Percentiles rank a stretch among this genome's conserved stretches.
Conservation (phyloP, 768 basidiomycete species). For the Suillus subluteus region DNA sequence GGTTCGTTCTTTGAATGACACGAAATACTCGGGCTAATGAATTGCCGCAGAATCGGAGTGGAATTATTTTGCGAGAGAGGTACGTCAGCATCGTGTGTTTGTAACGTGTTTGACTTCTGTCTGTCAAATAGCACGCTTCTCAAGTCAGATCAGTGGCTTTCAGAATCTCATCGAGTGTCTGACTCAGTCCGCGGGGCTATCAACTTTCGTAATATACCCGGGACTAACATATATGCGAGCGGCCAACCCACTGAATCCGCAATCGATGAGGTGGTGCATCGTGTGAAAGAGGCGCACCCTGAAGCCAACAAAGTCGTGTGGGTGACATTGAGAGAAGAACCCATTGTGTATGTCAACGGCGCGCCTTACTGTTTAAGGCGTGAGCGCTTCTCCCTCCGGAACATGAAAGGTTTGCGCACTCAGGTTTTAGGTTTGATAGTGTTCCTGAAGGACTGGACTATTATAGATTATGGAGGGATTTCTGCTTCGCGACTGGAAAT, state of each 20-base stretch:
- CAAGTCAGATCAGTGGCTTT: constrained; percentile 92
- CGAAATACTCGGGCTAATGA: constrained; percentile 1
- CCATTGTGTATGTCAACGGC: constrained; percentile 91
- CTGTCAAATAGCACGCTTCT: constrained; percentile 64
- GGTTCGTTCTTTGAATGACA: constrained; percentile 43
- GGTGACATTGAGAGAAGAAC: constrained; percentile 94
- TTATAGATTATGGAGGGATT: constrained; percentile 92
- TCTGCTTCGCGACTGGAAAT: constrained; percentile 87
- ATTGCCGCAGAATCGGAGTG: constrained; percentile 77
- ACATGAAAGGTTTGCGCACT: constrained; percentile 80
- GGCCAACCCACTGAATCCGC: constrained; percentile 91
- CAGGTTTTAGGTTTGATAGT: constrained; percentile 1
- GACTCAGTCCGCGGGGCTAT: constrained; percentile 87
- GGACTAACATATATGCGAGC: constrained; percentile 84
- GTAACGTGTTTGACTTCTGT: constrained; percentile 1
- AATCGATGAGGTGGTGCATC: constrained; percentile 74
- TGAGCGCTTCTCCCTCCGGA: constrained; percentile 84
- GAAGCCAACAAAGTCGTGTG: constrained; percentile 71
- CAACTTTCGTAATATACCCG: constrained; percentile 87
- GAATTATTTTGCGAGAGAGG: constrained; percentile 92
- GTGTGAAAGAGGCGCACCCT: constrained; percentile 65
- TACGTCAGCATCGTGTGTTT: constrained; percentile 38
- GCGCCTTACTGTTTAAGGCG: constrained; percentile 87
- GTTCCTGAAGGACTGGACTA: constrained; percentile 1
- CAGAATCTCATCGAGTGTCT: constrained; percentile 66